These are phyloP conservation scores for Apiotrichum mycotoxinovorans DNA, from an alignment of 1,284 basidiomycete genomes.

Conservation along the genomic window DNA sequence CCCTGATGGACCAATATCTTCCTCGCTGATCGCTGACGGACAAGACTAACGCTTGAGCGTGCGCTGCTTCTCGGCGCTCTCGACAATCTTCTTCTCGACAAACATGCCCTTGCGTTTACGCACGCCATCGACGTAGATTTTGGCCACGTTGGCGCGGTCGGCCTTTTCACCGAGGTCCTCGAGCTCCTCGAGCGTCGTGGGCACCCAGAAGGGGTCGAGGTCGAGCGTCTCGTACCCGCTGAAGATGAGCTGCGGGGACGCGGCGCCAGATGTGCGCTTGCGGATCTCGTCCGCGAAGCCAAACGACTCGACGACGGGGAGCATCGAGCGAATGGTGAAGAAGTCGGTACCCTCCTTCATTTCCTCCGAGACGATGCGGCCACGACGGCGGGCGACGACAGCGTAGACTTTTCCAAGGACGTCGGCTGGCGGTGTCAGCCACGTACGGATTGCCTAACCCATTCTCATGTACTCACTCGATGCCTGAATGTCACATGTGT, in stretches of 20 bases:
- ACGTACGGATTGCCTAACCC: background rate
- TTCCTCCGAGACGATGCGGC: slow-evolving; percentile 90
- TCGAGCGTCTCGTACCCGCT: slow-evolving; percentile 86
- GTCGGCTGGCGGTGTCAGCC: slow-evolving; percentile 62
- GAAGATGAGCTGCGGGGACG: slow-evolving; percentile 94
- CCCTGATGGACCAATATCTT: too few species aligned
- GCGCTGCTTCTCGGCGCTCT: slow-evolving; percentile 92
- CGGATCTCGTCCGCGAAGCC: slow-evolving; percentile 98
- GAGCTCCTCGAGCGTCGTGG: slow-evolving; percentile 93
- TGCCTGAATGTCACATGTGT: slow-evolving; percentile 97
- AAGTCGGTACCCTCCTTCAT: slow-evolving; percentile 98
- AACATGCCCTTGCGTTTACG: slow-evolving; percentile 92
- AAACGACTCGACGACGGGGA: slow-evolving; percentile 97
- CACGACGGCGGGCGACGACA: slow-evolving; percentile 84
- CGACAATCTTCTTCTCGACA: slow-evolving; percentile 86
- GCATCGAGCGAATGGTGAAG: slow-evolving; percentile 82
- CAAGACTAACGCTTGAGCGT: slow-evolving; percentile 89
- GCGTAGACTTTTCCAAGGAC: slow-evolving; percentile 97
- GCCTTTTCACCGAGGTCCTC: slow-evolving; percentile 97
- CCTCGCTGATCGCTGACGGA: too few species aligned
- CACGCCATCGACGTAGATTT: slow-evolving; percentile 88
- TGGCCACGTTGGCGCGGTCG: slow-evolving; percentile 89
- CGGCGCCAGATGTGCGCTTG: slow-evolving; percentile 92
- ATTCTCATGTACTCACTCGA: slow-evolving; percentile 63
- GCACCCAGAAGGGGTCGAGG: slow-evolving; percentile 98